Percentiles rank a stretch among this genome's conserved stretches.
Evolutionary conservation across 306 rosid species (phyloP).

Genomic region (Senna tora): DNA sequence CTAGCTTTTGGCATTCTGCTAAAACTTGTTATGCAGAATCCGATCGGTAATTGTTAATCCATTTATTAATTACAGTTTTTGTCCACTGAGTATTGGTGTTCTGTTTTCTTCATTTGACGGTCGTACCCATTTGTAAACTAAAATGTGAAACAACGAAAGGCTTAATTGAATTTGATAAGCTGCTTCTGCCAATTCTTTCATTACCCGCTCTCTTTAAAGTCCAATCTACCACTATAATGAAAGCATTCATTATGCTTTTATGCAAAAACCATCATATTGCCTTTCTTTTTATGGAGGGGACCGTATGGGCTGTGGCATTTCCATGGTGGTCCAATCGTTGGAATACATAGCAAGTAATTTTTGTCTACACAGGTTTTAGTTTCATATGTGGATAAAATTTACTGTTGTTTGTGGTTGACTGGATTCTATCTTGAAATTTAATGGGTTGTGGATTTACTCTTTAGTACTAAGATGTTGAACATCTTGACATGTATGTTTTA

Average conservation of each 20-base stretch:
- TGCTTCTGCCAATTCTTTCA: not conserved
- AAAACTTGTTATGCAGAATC: slow-evolving; percentile 36
- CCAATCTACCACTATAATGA: not conserved
- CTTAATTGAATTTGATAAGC: not conserved
- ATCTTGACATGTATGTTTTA: not conserved
- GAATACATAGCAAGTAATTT: not conserved
- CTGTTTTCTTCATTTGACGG: slow-evolving; percentile 21
- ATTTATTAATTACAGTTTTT: slow-evolving; percentile 19
- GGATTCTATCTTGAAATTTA: slow-evolving; percentile 22
- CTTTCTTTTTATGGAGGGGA: not conserved
- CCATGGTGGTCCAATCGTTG: not conserved
- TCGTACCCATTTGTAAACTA: slow-evolving; percentile 10
- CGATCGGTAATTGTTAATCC: slow-evolving; percentile 34
- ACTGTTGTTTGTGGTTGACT: slow-evolving; percentile 18
- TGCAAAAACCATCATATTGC: not conserved
- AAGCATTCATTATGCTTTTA: not conserved
- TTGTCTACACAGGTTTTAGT: slow-evolving; percentile 6
- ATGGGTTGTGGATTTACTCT: slow-evolving; percentile 30
- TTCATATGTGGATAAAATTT: slow-evolving; percentile 24
- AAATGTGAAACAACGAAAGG: slow-evolving; percentile 9
- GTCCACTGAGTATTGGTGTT: slow-evolving; percentile 4
- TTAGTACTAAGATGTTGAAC: slow-evolving; percentile 9
- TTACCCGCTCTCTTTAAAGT: not conserved
- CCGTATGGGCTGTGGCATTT: not conserved
- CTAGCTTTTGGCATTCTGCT: slow-evolving; percentile 37